Conservation (phyloP, 2,329 filamentous ascomycete species). For the Apiospora rasikravindrae region DNA sequence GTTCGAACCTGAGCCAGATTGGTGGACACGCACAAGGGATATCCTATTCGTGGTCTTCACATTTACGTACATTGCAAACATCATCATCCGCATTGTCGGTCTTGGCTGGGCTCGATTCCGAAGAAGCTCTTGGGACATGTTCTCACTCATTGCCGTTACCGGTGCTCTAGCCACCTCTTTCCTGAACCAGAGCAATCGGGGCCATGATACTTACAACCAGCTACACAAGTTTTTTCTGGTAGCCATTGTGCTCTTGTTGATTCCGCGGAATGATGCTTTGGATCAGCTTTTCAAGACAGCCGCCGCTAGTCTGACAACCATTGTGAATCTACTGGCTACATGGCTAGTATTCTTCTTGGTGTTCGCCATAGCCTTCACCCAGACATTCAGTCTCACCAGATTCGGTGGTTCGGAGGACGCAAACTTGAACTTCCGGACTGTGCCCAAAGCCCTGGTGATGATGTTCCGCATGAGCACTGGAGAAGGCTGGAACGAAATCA, state of each 20-base stretch:
- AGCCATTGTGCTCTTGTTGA: slow-evolving; percentile 85
- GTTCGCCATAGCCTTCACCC: slow-evolving; percentile 94
- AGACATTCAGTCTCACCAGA: slow-evolving; percentile 92
- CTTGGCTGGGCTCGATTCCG: slow-evolving; percentile 92
- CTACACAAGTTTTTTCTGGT: slow-evolving; percentile 95
- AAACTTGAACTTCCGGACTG: slow-evolving; percentile 91
- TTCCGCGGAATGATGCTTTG: slow-evolving; percentile 93
- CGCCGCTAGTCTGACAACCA: slow-evolving; percentile 90
- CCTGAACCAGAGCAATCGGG: slow-evolving; percentile 68
- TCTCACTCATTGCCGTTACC: slow-evolving; percentile 78
- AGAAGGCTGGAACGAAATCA: slow-evolving; percentile 95
- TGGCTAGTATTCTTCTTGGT: slow-evolving; percentile 98
- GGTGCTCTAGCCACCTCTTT: slow-evolving; percentile 86
- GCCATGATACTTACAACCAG: slow-evolving; percentile 71
- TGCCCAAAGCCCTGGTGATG: slow-evolving; percentile 91
- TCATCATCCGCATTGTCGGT: slow-evolving; percentile 82
- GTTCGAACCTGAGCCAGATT: slow-evolving; percentile 74
- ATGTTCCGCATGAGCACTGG: slow-evolving; percentile 93
- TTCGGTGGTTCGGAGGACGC: slow-evolving; percentile 75
- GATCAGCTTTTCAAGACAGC: slow-evolving; percentile 99
- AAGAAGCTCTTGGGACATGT: slow-evolving; percentile 94
- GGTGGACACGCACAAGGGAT: slow-evolving; percentile 76
- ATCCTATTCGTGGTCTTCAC: slow-evolving; percentile 82
- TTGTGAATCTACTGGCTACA: slow-evolving; percentile 89
- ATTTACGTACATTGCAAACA: slow-evolving; percentile 81